Evolutionary conservation across 805 yeast species (phyloP).

Genomic region (Zygotorulaspora florentina): DNA sequence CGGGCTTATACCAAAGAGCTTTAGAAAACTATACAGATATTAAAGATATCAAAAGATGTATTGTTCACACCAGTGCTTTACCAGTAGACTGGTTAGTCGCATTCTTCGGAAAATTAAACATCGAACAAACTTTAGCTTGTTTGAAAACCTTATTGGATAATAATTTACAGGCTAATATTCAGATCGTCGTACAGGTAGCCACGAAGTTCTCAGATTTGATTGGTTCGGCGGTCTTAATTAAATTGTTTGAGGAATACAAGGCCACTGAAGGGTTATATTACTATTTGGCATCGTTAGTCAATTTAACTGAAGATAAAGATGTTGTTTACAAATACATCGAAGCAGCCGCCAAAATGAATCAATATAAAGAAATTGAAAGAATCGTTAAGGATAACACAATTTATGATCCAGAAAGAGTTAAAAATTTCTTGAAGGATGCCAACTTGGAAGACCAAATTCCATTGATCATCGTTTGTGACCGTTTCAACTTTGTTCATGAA

Average conservation of each 20-base stretch:
- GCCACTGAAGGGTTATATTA: slow-evolving; percentile 92
- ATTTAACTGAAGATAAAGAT: slow-evolving; percentile 87
- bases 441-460: slow-evolving; percentile 94
- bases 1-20: slow-evolving; percentile 95
- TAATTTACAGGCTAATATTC: slow-evolving; percentile 82
- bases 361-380: slow-evolving; percentile 91
- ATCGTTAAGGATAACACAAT: slow-evolving; percentile 90
- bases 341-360: slow-evolving; percentile 87
- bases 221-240: slow-evolving; percentile 80
- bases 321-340: slow-evolving; percentile 95
- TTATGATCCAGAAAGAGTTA: slow-evolving; percentile 95
- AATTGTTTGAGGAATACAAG: slow-evolving; percentile 88
- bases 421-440: slow-evolving; percentile 93
- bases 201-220: slow-evolving; percentile 92
- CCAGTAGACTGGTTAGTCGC: slow-evolving; percentile 92
- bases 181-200: slow-evolving; percentile 92
- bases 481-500: slow-evolving; percentile 88
- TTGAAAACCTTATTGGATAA: slow-evolving; percentile 78
- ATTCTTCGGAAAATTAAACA: slow-evolving; percentile 89
- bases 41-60: slow-evolving; percentile 91
- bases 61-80: slow-evolving; percentile 77
- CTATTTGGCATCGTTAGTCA: slow-evolving; percentile 88
- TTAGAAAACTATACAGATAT: slow-evolving; percentile 92
- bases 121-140: slow-evolving; percentile 86
- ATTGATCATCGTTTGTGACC: slow-evolving; percentile 91